Conservation (phyloP, 352 stramenopile species). For the Pythium brachiatum region DNA sequence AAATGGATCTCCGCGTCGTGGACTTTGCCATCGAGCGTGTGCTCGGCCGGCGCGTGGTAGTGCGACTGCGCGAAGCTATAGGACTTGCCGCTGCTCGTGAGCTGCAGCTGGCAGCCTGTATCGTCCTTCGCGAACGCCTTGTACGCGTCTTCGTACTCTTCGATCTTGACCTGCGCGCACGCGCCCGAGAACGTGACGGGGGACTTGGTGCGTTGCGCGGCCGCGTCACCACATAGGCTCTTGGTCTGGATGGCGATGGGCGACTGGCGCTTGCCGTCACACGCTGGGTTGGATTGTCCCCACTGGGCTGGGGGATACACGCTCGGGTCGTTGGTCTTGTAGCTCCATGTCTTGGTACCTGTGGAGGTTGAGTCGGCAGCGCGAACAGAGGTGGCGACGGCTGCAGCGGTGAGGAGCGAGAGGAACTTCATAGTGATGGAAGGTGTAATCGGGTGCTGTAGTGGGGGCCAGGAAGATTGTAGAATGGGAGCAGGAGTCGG, state of each 20-base stretch:
- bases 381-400: not conserved
- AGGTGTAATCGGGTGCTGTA: too few relatives aligned
- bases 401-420: not conserved
- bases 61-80: slow-evolving; percentile 38
- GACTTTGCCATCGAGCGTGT: slow-evolving; percentile 33
- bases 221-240: not conserved
- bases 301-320: slow-evolving; percentile 26
- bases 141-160: slow-evolving; percentile 23
- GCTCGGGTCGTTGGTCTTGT: slow-evolving; percentile 16
- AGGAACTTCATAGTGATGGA: not conserved
- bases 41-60: slow-evolving; percentile 42
- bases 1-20: slow-evolving; percentile 34
- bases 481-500: too few relatives aligned
- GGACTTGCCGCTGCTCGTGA: slow-evolving; percentile 37
- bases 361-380: too few relatives aligned
- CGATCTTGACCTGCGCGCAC: slow-evolving; percentile 19
- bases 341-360: slow-evolving; percentile 16
- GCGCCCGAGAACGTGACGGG: slow-evolving; percentile 22
- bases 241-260: slow-evolving; percentile 27
- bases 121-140: slow-evolving; percentile 18
- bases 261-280: slow-evolving; percentile 33
- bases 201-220: not conserved
- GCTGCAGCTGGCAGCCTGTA: slow-evolving; percentile 34
- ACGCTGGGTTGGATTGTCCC: slow-evolving; percentile 14
- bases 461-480: too few relatives aligned